Percentiles rank a stretch among this genome's conserved stretches.
Conservation (phyloP, 2,329 filamentous ascomycete species). For the Penicillium sp. region DNA sequence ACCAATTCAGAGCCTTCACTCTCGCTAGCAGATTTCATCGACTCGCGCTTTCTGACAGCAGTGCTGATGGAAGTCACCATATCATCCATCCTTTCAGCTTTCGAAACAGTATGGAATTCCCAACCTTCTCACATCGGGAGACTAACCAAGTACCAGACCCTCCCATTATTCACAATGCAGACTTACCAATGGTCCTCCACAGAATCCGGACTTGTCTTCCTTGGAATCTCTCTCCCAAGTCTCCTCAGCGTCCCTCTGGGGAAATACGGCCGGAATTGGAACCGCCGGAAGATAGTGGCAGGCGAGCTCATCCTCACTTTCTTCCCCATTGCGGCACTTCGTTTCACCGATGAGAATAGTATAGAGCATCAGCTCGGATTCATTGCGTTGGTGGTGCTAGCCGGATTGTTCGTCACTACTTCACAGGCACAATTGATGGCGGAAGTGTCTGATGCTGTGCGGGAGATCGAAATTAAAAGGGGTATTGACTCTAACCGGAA, state of each 20-base stretch:
- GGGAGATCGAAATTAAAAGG: conserved; percentile 2
- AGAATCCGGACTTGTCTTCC: conserved; percentile 3
- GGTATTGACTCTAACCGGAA: not conserved
- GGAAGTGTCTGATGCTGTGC: conserved; percentile 5
- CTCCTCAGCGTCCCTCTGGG: conserved; percentile 8
- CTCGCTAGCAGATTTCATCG: conserved; percentile 1
- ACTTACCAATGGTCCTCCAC: conserved; percentile 5
- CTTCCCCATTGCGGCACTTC: not conserved
- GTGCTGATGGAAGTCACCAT: conserved; percentile 1
- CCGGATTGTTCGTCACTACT: conserved; percentile 5
- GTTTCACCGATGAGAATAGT: not conserved
- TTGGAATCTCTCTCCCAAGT: conserved; percentile 5
- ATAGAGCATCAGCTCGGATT: not conserved
- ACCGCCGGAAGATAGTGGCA: conserved; percentile 6
- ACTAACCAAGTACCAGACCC: conserved; percentile 3
- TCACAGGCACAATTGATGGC: conserved; percentile 5
- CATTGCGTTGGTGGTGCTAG: not conserved
- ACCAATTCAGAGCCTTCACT: too few species aligned
- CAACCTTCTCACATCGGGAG: too few species aligned
- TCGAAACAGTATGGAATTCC: conserved; percentile 1
- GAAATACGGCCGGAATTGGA: not conserved
- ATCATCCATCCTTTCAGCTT: conserved; percentile 1
- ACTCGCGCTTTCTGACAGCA: not conserved
- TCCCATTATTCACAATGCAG: conserved; percentile 5
- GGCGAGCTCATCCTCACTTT: conserved; percentile 2